Percentiles rank a stretch among this genome's conserved stretches.
phyloP scores from a whole-genome alignment of 768 basidiomycete genomes.

The Trichaptum fuscoviolaceum region DNA sequence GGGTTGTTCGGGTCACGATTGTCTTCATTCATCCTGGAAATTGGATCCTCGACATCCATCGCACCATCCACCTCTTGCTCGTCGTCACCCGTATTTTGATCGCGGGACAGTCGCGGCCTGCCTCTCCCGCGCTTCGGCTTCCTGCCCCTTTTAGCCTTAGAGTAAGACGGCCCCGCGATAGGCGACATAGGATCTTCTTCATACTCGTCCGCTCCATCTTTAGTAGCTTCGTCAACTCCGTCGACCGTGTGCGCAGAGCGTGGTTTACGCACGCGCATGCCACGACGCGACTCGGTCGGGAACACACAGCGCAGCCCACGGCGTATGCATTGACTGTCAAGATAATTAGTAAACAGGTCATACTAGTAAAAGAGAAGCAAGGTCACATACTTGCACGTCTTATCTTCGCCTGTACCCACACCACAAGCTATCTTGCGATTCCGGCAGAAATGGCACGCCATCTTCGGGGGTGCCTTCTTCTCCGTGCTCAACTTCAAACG shows the following conservation, averaged over 20 bases:
- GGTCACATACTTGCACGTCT: conserved; percentile 16
- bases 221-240: background rate
- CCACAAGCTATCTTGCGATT: conserved; percentile 25
- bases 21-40: background rate
- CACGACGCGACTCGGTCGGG: conserved; percentile 8
- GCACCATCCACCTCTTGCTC: background rate
- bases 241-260: background rate
- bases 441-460: conserved; percentile 21
- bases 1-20: background rate
- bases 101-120: no score
- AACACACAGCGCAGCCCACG: conserved; percentile 11
- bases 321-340: conserved; percentile 10
- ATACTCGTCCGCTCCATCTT: background rate
- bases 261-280: conserved; percentile 1
- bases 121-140: background rate
- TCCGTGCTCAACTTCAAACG: background rate
- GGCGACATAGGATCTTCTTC: background rate
- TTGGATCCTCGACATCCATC: background rate
- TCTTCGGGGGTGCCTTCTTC: conserved; percentile 3
- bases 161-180: background rate
- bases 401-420: conserved; percentile 13
- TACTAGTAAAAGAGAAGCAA: background rate
- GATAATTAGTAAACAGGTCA: background rate
- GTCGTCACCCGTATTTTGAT: background rate
- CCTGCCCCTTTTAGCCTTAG: background rate